Conservation (phyloP, 768 basidiomycete genomes). For the Dendrothele bispora region DNA sequence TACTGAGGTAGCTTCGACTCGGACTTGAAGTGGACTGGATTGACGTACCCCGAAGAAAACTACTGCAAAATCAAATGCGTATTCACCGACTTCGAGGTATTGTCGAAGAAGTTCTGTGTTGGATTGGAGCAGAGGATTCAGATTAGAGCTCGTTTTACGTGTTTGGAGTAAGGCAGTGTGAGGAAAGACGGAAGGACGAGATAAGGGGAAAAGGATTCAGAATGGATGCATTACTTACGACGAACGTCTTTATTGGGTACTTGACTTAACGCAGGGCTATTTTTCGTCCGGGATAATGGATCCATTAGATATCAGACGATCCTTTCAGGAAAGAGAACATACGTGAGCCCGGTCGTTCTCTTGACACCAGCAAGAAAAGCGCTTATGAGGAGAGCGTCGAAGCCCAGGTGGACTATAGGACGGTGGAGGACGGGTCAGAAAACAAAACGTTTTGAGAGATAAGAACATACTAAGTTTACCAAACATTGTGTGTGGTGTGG, state of each 20-base stretch:
- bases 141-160: too few relatives aligned
- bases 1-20: neutral
- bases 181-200: neutral
- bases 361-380: conserved; percentile 84
- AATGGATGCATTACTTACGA: conserved; percentile 49
- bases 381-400: conserved; percentile 78
- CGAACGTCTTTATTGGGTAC: conserved; percentile 90
- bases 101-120: conserved; percentile 65
- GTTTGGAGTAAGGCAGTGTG: too few relatives aligned
- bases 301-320: neutral
- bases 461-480: conserved; percentile 50
- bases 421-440: conserved; percentile 17
- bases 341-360: conserved; percentile 86
- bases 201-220: neutral
- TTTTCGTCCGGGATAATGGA: conserved; percentile 1
- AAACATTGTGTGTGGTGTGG: conserved; percentile 52
- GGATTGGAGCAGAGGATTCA: too few relatives aligned
- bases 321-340: conserved; percentile 26
- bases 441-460: neutral
- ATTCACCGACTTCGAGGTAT: conserved; percentile 89
- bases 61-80: conserved; percentile 82
- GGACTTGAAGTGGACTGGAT: neutral
- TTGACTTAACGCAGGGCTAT: conserved; percentile 69
- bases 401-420: conserved; percentile 56
- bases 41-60: conserved; percentile 75